A percentile compares a stretch with the other conserved stretches of the same genome.
These are phyloP conservation scores for Amylocystis lapponica DNA, from an alignment of 768 basidiomycete genomes.

Conservation along the genomic window DNA sequence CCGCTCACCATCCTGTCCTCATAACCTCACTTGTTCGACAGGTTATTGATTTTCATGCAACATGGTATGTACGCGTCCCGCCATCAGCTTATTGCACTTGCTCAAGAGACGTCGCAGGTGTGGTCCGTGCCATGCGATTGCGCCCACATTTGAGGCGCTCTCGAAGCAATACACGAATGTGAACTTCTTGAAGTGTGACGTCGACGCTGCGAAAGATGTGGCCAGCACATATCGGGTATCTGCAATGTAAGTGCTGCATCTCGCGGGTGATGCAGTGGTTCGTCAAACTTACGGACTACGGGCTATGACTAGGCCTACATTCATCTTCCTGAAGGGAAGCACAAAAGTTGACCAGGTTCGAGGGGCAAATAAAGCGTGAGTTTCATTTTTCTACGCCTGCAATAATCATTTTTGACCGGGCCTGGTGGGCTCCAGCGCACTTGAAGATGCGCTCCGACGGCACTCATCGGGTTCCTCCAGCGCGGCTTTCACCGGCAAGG, in stretches of 20 bases:
- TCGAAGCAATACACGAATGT: conserved; percentile 63
- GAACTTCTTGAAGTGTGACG: conserved; percentile 82
- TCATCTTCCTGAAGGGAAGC: conserved; percentile 66
- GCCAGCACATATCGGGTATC: conserved; percentile 55
- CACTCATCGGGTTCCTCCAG: conserved; percentile 39
- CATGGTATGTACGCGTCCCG: conserved; percentile 48
- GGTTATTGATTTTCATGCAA: conserved; percentile 87
- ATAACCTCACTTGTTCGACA: conserved; percentile 18
- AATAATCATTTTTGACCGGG: conserved; percentile 2
- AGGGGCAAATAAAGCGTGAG: conserved; percentile 66
- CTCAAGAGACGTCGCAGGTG: conserved; percentile 47
- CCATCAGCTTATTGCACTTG: not conserved
- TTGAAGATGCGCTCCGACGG: conserved; percentile 53
- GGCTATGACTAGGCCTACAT: conserved; percentile 61
- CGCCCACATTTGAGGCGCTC: conserved; percentile 66
- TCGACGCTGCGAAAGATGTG: conserved; percentile 67
- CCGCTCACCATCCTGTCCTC: not conserved
- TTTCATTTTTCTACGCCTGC: conserved; percentile 1
- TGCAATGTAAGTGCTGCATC: conserved; percentile 54
- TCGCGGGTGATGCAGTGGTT: too few species aligned
- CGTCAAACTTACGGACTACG: not conserved
- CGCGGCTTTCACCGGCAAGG: conserved; percentile 61
- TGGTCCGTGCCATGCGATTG: conserved; percentile 80
- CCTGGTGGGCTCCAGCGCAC: conserved; percentile 35
- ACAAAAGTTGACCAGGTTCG: conserved; percentile 65